Conservation (phyloP, 805 yeast species). For the Myxozyma sirexii region DNA sequence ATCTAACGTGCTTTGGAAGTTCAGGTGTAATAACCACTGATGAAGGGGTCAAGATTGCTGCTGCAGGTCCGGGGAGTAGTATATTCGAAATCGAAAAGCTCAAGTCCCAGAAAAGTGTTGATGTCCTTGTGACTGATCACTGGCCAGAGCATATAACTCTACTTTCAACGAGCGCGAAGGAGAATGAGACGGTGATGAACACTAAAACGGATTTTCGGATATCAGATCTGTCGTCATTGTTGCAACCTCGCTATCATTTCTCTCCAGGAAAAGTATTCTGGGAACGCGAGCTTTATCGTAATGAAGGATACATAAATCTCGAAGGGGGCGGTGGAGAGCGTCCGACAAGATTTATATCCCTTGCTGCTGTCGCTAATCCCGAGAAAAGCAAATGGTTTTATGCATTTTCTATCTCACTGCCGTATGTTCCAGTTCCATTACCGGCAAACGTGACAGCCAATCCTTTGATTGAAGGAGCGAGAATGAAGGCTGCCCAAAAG, state of each 20-base stretch:
- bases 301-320: constrained; percentile 11
- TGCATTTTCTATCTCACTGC: constrained; percentile 56
- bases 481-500: constrained; percentile 4
- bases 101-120: constrained; percentile 23
- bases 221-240: constrained; percentile 19
- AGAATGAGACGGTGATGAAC: constrained; percentile 7
- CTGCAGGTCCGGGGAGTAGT: constrained; percentile 16
- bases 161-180: constrained; percentile 24
- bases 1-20: constrained; percentile 24
- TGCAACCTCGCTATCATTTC: constrained; percentile 36
- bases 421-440: constrained; percentile 37
- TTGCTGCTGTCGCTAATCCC: constrained; percentile 57
- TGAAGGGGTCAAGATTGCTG: constrained; percentile 24
- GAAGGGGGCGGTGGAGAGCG: constrained; percentile 31
- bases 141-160: constrained; percentile 35
- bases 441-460: constrained; percentile 41
- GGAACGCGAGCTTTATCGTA: constrained; percentile 37
- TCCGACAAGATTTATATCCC: constrained; percentile 64
- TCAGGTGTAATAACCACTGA: constrained; percentile 19
- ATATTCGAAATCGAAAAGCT: constrained; percentile 25
- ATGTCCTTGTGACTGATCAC: constrained; percentile 31
- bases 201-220: constrained; percentile 12
- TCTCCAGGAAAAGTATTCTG: constrained; percentile 28
- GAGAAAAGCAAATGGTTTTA: constrained; percentile 68
- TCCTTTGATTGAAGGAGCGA: constrained; percentile 40